A percentile compares a stretch with the other conserved stretches of the same genome.
Evolutionary conservation across 352 stramenopile species (phyloP).

Genomic region (Globisporangium paroecandrum): DNA sequence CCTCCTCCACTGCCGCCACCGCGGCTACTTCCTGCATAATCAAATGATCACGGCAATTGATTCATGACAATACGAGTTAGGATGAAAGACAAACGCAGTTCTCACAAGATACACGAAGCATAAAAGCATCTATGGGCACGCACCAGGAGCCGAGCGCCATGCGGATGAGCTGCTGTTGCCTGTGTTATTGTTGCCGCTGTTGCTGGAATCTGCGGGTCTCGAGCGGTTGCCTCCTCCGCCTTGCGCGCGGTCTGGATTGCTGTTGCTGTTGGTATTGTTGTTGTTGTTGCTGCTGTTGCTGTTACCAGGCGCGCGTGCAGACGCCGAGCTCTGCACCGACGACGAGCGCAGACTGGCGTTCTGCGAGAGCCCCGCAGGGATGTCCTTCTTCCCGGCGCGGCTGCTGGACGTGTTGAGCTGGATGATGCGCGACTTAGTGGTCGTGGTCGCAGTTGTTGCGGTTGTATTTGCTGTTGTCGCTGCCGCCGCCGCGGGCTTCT

Average conservation of each 20-base stretch:
- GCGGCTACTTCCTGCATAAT: slow-evolving; percentile 3
- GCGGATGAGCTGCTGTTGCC: slow-evolving; percentile 1
- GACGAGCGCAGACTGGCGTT: slow-evolving; percentile 18
- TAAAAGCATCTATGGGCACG: background rate
- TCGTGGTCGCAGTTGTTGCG: background rate
- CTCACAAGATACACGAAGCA: background rate
- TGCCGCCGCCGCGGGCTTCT: background rate
- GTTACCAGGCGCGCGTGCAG: background rate
- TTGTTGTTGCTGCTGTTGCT: background rate
- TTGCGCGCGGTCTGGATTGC: slow-evolving; percentile 1
- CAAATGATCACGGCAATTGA: background rate
- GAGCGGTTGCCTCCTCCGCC: slow-evolving; percentile 4
- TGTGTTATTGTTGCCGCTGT: background rate
- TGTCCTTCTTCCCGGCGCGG: slow-evolving; percentile 25
- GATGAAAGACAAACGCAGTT: background rate
- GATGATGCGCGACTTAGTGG: slow-evolving; percentile 37
- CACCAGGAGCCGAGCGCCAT: slow-evolving; percentile 5
- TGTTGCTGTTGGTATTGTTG: slow-evolving; percentile 1
- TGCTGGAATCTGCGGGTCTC: background rate
- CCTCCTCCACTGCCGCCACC: slow-evolving; percentile 13
- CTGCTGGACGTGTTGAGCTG: slow-evolving; percentile 27
- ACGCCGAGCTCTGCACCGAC: slow-evolving; percentile 17
- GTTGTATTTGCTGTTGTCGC: background rate
- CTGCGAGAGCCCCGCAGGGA: slow-evolving; percentile 13
- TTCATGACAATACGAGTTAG: background rate